These are phyloP conservation scores for Pistacia vera DNA, from an alignment of 345 rosid species.

Conservation along the genomic window DNA sequence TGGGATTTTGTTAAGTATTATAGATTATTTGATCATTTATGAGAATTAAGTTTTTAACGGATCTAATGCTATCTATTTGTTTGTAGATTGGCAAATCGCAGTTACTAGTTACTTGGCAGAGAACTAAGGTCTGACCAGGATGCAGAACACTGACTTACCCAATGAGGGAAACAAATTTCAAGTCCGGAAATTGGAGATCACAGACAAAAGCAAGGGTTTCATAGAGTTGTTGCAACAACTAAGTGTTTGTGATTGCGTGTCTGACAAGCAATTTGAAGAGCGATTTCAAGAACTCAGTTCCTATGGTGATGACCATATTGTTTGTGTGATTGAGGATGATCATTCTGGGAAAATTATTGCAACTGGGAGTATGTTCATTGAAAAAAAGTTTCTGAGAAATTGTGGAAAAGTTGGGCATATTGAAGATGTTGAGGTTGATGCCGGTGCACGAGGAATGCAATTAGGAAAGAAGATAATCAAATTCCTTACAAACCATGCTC, in stretches of 20 bases:
- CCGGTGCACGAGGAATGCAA: slow-evolving; percentile 56
- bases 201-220: slow-evolving; percentile 78
- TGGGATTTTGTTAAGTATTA: neutral
- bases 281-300: slow-evolving; percentile 64
- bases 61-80: neutral
- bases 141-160: slow-evolving; percentile 30
- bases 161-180: slow-evolving; percentile 27
- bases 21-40: neutral
- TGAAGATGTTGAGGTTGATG: slow-evolving; percentile 84
- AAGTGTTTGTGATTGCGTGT: slow-evolving; percentile 53
- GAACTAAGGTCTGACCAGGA: slow-evolving; percentile 15
- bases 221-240: slow-evolving; percentile 71
- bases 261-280: slow-evolving; percentile 64
- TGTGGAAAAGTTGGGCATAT: slow-evolving; percentile 91
- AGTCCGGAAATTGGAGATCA: slow-evolving; percentile 66
- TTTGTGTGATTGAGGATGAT: slow-evolving; percentile 83
- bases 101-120: neutral
- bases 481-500: slow-evolving; percentile 62
- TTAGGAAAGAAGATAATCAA: slow-evolving; percentile 65
- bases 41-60: neutral
- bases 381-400: slow-evolving; percentile 85
- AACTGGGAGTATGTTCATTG: slow-evolving; percentile 72
- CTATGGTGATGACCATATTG: slow-evolving; percentile 72
- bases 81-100: slow-evolving; percentile 8
- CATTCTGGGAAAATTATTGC: slow-evolving; percentile 55